Conservation (phyloP, 371 early-diverging fungal species). For the Mucor irregularis region DNA sequence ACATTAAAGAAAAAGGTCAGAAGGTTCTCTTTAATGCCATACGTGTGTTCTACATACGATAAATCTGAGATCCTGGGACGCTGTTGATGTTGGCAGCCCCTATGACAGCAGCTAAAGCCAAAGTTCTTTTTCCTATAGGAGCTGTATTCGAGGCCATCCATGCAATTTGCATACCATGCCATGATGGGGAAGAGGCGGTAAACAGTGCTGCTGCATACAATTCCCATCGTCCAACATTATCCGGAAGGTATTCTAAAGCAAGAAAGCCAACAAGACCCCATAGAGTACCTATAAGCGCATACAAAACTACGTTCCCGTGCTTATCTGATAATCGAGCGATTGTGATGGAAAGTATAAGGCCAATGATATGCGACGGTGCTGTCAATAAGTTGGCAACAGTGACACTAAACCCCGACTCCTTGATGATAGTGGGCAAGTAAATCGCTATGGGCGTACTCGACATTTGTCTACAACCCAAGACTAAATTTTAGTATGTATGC, state of each 20-base stretch:
- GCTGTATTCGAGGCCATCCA: constrained; percentile 32
- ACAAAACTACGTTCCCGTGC: constrained; percentile 43
- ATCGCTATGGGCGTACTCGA: constrained; percentile 41
- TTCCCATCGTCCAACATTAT: constrained; percentile 34
- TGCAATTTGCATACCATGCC: constrained; percentile 48
- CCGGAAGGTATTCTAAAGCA: constrained; percentile 41
- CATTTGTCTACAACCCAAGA: constrained; percentile 39
- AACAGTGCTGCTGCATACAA: constrained; percentile 27
- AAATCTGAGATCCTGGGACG: constrained; percentile 32
- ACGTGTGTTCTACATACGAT: constrained; percentile 12
- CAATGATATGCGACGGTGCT: constrained; percentile 46
- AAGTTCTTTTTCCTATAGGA: constrained; percentile 24
- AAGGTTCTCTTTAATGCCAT: too few species aligned
- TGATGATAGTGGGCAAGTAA: constrained; percentile 55
- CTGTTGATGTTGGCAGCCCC: constrained; percentile 28
- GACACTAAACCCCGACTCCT: constrained; percentile 48
- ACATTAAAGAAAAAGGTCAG: background rate
- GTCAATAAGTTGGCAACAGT: constrained; percentile 55
- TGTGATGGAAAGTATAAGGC: constrained; percentile 37
- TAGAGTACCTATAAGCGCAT: constrained; percentile 37
- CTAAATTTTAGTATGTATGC: constrained; percentile 11
- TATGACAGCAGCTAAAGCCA: constrained; percentile 28
- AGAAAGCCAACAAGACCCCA: constrained; percentile 45
- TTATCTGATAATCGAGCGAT: constrained; percentile 47
- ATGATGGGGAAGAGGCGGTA: constrained; percentile 30